Percentiles rank a stretch among this genome's conserved stretches.
These are phyloP conservation scores for Sparassis latifolia DNA, from an alignment of 1,284 basidiomycete species.

Conservation along the genomic window DNA sequence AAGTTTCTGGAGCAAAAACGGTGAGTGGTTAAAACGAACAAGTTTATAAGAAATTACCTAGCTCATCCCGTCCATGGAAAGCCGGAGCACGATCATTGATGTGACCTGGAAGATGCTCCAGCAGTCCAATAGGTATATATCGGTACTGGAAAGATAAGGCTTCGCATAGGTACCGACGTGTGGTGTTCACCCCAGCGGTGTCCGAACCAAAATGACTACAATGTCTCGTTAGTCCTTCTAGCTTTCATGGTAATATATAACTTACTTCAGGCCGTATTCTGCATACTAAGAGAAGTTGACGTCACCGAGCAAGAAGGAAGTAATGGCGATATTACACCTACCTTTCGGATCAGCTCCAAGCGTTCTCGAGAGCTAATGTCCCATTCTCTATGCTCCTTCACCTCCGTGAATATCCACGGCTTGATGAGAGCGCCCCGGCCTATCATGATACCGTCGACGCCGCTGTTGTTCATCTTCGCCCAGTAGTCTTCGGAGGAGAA, in stretches of 20 bases:
- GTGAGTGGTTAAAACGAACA: neutral
- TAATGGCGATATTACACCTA: conserved; percentile 26
- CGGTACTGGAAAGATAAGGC: conserved; percentile 93
- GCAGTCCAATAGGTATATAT: conserved; percentile 88
- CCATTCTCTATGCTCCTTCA: conserved; percentile 90
- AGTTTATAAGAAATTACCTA: conserved; percentile 40
- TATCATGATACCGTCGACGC: conserved; percentile 94
- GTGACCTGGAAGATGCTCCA: conserved; percentile 78
- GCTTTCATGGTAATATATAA: conserved; percentile 1
- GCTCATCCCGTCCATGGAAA: conserved; percentile 80
- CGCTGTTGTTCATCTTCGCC: conserved; percentile 66
- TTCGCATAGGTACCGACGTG: conserved; percentile 91
- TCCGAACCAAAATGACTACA: conserved; percentile 85
- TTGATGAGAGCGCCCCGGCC: conserved; percentile 94
- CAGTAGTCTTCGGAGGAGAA: conserved; percentile 87
- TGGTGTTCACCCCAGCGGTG: conserved; percentile 87
- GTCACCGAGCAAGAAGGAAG: neutral
- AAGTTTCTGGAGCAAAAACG: conserved; percentile 51
- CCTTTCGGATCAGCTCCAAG: conserved; percentile 80
- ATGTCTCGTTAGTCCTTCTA: neutral
- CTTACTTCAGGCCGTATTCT: conserved; percentile 70
- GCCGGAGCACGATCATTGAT: conserved; percentile 90
- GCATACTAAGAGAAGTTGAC: conserved; percentile 48
- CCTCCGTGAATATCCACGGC: conserved; percentile 95
- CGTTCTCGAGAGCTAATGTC: conserved; percentile 90